A percentile compares a stretch with the other conserved stretches of the same genome.
Evolutionary conservation across 1,284 basidiomycete genomes (phyloP).

Genomic region (Salmacisia buchloeana): DNA sequence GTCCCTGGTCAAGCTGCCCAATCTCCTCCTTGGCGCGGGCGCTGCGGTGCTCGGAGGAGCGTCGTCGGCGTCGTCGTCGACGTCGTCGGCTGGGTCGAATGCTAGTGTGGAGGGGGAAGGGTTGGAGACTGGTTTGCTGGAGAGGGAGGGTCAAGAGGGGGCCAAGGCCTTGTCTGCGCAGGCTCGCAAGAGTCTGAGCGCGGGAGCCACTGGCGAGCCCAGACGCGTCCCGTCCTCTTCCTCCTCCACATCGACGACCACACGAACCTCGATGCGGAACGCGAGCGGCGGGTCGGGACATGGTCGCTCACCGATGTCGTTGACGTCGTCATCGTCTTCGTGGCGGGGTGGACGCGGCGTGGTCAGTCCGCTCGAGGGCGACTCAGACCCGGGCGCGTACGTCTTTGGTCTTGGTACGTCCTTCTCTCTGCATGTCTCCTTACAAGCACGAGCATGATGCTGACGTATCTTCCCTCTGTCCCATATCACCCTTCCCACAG

Average conservation of each 20-base stretch:
- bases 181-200: no score
- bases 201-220: no score
- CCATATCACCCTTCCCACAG: slow-evolving; percentile 11
- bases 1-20: background rate
- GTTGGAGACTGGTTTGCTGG: no score
- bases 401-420: slow-evolving; percentile 5
- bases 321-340: background rate
- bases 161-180: no score
- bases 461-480: background rate
- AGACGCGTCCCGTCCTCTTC: no score
- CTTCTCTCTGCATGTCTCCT: background rate
- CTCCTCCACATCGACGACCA: no score
- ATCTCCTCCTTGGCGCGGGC: background rate
- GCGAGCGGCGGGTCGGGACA: background rate
- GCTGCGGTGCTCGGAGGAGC: background rate
- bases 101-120: background rate
- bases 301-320: no score
- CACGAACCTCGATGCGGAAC: no score
- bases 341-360: background rate
- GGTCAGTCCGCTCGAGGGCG: slow-evolving; percentile 1
- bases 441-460: no score
- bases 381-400: slow-evolving; percentile 1
- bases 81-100: background rate
- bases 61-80: background rate
- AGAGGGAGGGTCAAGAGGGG: no score